phyloP scores from a whole-genome alignment of 129 eudicot species.

The Helichrysum umbraculigerum region DNA sequence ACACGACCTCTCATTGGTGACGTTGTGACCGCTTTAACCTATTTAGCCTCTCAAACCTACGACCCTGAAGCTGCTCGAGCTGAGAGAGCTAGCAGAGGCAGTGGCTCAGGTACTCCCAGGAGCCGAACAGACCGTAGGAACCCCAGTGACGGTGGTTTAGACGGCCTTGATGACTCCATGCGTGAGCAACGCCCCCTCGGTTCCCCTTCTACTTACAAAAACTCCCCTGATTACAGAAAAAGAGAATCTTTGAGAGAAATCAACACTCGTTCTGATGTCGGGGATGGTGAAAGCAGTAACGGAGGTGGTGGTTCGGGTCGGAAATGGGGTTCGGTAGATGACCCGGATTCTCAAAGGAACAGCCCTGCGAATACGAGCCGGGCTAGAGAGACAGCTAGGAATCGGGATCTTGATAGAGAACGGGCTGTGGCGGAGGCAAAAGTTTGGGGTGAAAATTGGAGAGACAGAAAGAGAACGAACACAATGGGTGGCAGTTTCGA shows the following conservation, averaged over 20 bases:
- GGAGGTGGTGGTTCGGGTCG: conserved; percentile 82
- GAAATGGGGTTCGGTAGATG: conserved; percentile 56
- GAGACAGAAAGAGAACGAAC: conserved; percentile 70
- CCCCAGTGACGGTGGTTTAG: conserved; percentile 50
- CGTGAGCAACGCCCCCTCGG: conserved; percentile 41
- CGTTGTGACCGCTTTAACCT: conserved; percentile 86
- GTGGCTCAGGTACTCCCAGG: conserved; percentile 72
- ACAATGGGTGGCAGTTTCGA: conserved; percentile 66
- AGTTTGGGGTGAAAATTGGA: conserved; percentile 97
- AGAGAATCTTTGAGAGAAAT: conserved; percentile 48
- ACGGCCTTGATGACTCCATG: conserved; percentile 49
- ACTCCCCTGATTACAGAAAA: conserved; percentile 79
- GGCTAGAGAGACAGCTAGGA: conserved; percentile 55
- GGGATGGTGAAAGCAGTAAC: conserved; percentile 58
- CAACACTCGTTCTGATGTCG: conserved; percentile 44
- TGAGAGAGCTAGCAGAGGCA: conserved; percentile 50
- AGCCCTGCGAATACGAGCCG: conserved; percentile 78
- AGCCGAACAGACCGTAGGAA: conserved; percentile 58
- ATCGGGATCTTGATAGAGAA: conserved; percentile 88
- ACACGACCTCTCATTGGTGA: conserved; percentile 90
- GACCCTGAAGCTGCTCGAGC: conserved; percentile 67
- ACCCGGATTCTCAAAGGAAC: conserved; percentile 53
- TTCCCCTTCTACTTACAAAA: conserved; percentile 71
- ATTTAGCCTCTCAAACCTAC: conserved; percentile 82
- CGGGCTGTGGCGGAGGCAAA: conserved; percentile 96